These are phyloP conservation scores for Claviceps sp. DNA, from an alignment of 2,329 filamentous ascomycete species.

Conservation along the genomic window DNA sequence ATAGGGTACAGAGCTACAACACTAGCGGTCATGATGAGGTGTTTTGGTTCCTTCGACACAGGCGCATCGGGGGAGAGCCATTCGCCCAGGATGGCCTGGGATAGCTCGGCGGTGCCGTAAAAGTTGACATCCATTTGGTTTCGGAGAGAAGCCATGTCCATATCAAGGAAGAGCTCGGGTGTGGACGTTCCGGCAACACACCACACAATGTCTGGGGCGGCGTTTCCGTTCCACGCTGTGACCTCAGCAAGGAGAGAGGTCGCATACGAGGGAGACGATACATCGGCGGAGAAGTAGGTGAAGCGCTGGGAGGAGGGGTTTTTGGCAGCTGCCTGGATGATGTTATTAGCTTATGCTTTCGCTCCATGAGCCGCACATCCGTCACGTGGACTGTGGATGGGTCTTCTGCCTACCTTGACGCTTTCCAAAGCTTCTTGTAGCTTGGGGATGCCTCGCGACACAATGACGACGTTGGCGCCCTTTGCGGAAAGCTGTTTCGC, in stretches of 20 bases:
- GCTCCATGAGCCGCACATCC: neutral
- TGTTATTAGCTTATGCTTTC: slow-evolving; percentile 5
- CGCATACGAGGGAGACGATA: slow-evolving; percentile 58
- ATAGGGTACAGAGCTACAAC: slow-evolving; percentile 62
- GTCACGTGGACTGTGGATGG: no score
- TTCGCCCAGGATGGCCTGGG: slow-evolving; percentile 60
- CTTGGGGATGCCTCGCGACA: slow-evolving; percentile 64
- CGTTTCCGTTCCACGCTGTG: slow-evolving; percentile 63
- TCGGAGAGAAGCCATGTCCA: slow-evolving; percentile 50
- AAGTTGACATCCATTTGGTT: slow-evolving; percentile 89
- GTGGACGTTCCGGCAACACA: slow-evolving; percentile 66
- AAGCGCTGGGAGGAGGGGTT: slow-evolving; percentile 59
- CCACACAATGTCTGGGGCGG: slow-evolving; percentile 77
- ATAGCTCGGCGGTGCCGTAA: slow-evolving; percentile 75
- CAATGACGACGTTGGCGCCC: slow-evolving; percentile 76
- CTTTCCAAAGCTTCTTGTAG: slow-evolving; percentile 56
- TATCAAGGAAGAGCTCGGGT: slow-evolving; percentile 68
- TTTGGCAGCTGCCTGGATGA: slow-evolving; percentile 47
- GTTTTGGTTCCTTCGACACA: slow-evolving; percentile 41
- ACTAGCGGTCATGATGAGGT: slow-evolving; percentile 81
- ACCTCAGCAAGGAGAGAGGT: slow-evolving; percentile 56
- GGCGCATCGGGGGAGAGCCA: slow-evolving; percentile 50
- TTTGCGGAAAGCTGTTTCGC: slow-evolving; percentile 64
- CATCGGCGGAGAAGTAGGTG: slow-evolving; percentile 71
- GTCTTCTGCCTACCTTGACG: slow-evolving; percentile 38